These are phyloP conservation scores for Dioscorea alata DNA, from an alignment of 106 monocot species.

Conservation along the genomic window DNA sequence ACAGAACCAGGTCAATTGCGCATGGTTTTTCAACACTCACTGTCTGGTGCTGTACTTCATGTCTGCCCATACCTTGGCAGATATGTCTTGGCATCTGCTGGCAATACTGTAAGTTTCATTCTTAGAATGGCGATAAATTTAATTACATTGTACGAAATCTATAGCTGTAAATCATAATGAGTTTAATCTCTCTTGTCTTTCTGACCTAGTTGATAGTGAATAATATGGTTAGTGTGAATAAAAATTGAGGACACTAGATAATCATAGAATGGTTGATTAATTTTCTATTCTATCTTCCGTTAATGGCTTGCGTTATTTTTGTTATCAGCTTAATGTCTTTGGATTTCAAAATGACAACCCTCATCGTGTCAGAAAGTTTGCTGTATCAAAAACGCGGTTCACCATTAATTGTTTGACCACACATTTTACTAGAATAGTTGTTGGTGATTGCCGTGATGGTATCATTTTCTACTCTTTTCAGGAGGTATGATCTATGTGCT, in stretches of 20 bases:
- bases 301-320: neutral
- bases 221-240: too few relatives aligned
- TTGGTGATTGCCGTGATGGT: slow-evolving; percentile 99
- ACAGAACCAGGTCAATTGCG: slow-evolving; percentile 33
- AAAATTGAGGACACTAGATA: too few relatives aligned
- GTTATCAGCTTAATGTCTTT: slow-evolving; percentile 63
- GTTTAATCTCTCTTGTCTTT: too few relatives aligned
- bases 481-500: slow-evolving; percentile 40
- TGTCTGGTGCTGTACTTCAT: slow-evolving; percentile 68
- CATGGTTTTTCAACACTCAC: slow-evolving; percentile 29
- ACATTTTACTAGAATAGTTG: slow-evolving; percentile 63
- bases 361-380: slow-evolving; percentile 48
- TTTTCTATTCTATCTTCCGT: too few relatives aligned
- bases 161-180: too few relatives aligned
- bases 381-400: slow-evolving; percentile 74
- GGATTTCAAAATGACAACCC: slow-evolving; percentile 72
- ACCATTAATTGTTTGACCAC: slow-evolving; percentile 74
- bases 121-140: neutral
- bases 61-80: slow-evolving; percentile 67
- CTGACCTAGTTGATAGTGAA: too few relatives aligned
- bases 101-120: slow-evolving; percentile 68
- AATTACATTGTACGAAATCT: too few relatives aligned
- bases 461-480: slow-evolving; percentile 78
- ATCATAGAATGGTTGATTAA: too few relatives aligned
- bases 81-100: slow-evolving; percentile 84